These are phyloP conservation scores for Stagonosporopsis chrysanthemi DNA, from an alignment of 2,329 filamentous ascomycete genomes.

Conservation along the genomic window DNA sequence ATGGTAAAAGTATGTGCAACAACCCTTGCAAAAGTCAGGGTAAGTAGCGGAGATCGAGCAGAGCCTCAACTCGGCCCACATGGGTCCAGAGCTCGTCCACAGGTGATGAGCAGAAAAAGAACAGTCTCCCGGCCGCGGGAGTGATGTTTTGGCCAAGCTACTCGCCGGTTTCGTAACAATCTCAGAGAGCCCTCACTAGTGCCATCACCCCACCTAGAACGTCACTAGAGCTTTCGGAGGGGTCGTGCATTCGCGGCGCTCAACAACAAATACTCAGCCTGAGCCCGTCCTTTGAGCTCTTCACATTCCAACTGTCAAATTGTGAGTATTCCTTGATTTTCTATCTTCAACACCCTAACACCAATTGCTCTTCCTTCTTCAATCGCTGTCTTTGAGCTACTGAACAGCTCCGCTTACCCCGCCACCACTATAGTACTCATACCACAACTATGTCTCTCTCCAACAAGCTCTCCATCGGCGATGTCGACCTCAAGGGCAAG, in stretches of 20 bases:
- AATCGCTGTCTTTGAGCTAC: constrained; percentile 4
- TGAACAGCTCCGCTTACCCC: constrained; percentile 24
- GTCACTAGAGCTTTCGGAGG: constrained; percentile 17
- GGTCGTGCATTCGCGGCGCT: constrained; percentile 19
- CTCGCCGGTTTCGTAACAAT: constrained; percentile 20
- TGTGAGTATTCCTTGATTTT: background rate
- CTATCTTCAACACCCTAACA: too few species aligned
- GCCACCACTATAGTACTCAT: constrained; percentile 27
- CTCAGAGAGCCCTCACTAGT: constrained; percentile 15
- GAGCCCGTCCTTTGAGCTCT: constrained; percentile 12
- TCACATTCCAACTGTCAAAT: constrained; percentile 12
- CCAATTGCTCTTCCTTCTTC: background rate
- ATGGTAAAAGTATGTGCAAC: background rate
- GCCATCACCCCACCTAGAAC: constrained; percentile 12
- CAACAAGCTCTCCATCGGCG: constrained; percentile 96
- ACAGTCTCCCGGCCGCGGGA: constrained; percentile 20
- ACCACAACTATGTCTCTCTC: constrained; percentile 83
- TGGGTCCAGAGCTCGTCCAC: constrained; percentile 12
- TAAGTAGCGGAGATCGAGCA: constrained; percentile 1
- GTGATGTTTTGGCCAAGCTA: constrained; percentile 21
- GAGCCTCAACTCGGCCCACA: constrained; percentile 10
- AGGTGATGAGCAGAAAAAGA: constrained; percentile 10
- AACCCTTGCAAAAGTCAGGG: background rate
- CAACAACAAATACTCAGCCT: constrained; percentile 31
- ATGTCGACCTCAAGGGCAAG: constrained; percentile 98